Base-by-base conservation (phyloP, 208 protist genomes). In the Hexamita inflata region DNA sequence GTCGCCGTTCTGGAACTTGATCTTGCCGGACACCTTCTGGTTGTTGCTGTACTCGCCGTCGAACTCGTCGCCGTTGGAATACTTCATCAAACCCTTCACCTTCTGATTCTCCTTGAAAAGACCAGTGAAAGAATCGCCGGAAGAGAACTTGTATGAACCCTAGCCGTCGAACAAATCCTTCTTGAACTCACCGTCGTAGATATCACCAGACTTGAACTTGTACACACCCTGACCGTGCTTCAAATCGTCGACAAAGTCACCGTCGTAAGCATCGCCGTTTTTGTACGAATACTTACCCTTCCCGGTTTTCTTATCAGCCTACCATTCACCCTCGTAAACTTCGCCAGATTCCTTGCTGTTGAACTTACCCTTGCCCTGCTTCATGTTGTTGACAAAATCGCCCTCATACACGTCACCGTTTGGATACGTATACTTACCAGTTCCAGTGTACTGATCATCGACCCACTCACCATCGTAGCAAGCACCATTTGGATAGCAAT, bases 21-120 rank as follows among this genome's bases (percentile, higher is more conserved):
- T 80, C 32, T 57, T 66, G 24, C 81, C 81, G 26, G 58, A 28
- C 29, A 75, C 60, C 26, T 77, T 41, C 42, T 79, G 49, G 1
- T 30, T 45, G 28, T 68, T 38, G 26, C 59, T 67, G 76, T 75
- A 83, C 15, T 78, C 35, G 0, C 81, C 81, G 13, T 77, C 65
- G 60, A 84, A 83, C 9, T 73, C 67, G 29, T 79, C 58, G n/a
- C 80, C 79, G 11, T 80, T 83, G 4, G 76, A 66, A 53, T 83
- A 83, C 38, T 64, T 77, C 73, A 83, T 78, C 19, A 39, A 77
- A 49, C 81, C 81, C 4, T 77, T 24, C 0, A 81, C 81, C n/a
- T 84, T 40, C n/a, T n/a, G n/a, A n/a, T n/a, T n/a, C n/a, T n/a
- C n/a, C n/a, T n/a, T n/a, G n/a, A n/a, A n/a, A n/a, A n/a, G n/a